phyloP scores from a whole-genome alignment of 257 asterid species.

The Capsicum chinense region DNA sequence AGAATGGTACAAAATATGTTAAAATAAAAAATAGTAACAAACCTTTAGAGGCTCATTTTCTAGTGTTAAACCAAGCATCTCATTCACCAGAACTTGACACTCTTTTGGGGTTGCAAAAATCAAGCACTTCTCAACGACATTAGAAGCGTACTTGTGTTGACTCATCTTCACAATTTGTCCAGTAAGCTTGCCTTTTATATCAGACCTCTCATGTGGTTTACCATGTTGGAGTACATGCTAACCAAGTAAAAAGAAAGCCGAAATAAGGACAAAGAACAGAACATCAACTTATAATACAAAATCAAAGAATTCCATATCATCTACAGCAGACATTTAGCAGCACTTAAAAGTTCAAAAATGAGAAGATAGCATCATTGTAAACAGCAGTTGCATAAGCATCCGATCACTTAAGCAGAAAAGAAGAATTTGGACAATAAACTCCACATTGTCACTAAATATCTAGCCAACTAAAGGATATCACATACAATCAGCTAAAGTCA shows the following conservation, averaged over 20 bases:
- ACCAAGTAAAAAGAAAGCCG: constrained; percentile 27
- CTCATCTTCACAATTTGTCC: constrained; percentile 94
- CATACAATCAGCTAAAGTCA: neutral
- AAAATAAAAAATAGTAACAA: constrained; percentile 5
- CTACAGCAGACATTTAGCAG: neutral
- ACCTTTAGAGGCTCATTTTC: constrained; percentile 94
- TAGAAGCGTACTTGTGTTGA: constrained; percentile 90
- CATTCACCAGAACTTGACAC: constrained; percentile 67
- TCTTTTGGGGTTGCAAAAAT: constrained; percentile 70
- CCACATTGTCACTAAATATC: neutral
- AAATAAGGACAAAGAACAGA: neutral
- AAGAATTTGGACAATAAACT: neutral
- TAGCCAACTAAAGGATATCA: neutral
- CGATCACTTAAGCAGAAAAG: neutral
- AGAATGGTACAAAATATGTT: neutral
- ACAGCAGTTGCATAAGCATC: neutral
- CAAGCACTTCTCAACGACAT: constrained; percentile 91
- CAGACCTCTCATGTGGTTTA: constrained; percentile 70
- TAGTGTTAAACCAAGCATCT: constrained; percentile 88
- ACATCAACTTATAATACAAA: neutral
- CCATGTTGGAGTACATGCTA: constrained; percentile 91
- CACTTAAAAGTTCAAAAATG: neutral
- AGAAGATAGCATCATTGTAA: neutral
- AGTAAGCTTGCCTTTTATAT: constrained; percentile 67
- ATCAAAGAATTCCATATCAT: neutral